Base-by-base conservation (phyloP, 805 yeast species). In the Schizosaccharomyces lindneri region DNA sequence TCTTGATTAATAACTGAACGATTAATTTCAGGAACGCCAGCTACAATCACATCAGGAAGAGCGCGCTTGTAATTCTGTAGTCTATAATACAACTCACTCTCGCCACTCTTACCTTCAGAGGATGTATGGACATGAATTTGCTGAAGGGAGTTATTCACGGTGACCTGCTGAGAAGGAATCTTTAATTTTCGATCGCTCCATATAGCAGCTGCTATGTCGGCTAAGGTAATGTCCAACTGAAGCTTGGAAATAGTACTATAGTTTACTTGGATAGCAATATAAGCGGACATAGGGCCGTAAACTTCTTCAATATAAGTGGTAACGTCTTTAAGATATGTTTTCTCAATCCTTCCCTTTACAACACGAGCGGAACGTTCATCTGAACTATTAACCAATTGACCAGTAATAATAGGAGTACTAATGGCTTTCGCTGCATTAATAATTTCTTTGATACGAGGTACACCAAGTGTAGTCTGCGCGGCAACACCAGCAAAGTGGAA, bases 401-500 rank as follows among this genome's bases (percentile, higher is more conserved):
- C 95, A 66, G 90, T 88, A 70, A 93, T 93, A 70, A 93, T 93
- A 1, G 98, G 98, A 6, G 98, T 93, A 5, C 95, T 87, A 67
- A 93, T 93, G 21, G 81, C 80, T 71, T 93, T 93, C 21, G 97
- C 86, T 2, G 98, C 98, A 71, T 93, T 93, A 71, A 93, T 93
- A 71, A 93, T 93, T 76, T 93, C 98, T 74, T 93, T 93, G 71
- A 93, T 90, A 80, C 98, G 96, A 60, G 98, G 98, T 61, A 93
- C 98, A 80, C 98, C 98, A 67, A 93, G 79, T 0, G 98, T 93
- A 76, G 93, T 93, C 97, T 90, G 93, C 59, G 95, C 85, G 43
- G 98, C 97, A 63, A 93, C 98, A 78, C 98, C 98, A 68, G 98
- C 98, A 78, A 93, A 93, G 78, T 93, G 98, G 87, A 90, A 90